phyloP scores from a whole-genome alignment of 1,284 basidiomycete genomes.

The Fomitopsis betulina region DNA sequence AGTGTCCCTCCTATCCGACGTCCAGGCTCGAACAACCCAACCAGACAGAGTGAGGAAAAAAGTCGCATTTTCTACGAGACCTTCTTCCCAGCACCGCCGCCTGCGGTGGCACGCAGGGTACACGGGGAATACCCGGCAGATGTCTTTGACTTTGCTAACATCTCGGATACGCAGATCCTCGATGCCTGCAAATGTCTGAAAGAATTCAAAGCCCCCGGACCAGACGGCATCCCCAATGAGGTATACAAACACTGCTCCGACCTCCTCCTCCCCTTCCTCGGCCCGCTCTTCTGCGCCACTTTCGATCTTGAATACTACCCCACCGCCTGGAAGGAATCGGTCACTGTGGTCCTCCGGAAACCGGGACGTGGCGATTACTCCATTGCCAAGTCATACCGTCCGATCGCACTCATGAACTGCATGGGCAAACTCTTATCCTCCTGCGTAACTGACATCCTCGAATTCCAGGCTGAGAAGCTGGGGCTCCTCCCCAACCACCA shows the following conservation, averaged over 20 bases:
- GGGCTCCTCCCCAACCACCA: conserved; percentile 24
- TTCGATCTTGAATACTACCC: conserved; percentile 26
- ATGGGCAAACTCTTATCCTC: conserved; percentile 31
- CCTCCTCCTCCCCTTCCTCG: conserved; percentile 23
- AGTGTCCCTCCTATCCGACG: conserved; percentile 27
- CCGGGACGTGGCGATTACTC: conserved; percentile 33
- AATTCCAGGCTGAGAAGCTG: background rate
- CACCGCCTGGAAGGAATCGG: conserved; percentile 25
- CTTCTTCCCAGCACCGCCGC: too few relatives aligned
- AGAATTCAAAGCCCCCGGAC: conserved; percentile 31
- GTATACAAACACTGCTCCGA: conserved; percentile 25
- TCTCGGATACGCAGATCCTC: too few relatives aligned
- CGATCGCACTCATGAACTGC: conserved; percentile 35
- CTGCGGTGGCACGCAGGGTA: too few relatives aligned
- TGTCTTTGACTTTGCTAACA: too few relatives aligned
- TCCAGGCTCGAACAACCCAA: background rate
- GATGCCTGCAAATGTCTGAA: too few relatives aligned
- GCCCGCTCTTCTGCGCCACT: conserved; percentile 26
- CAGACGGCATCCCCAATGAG: conserved; percentile 17
- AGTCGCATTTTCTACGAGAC: conserved; percentile 16
- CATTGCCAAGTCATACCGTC: conserved; percentile 31
- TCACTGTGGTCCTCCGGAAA: conserved; percentile 34
- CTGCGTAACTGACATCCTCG: conserved; percentile 20
- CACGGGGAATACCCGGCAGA: too few relatives aligned
- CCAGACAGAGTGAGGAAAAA: conserved; percentile 24